phyloP scores from a whole-genome alignment of 345 rosid species.

The Linum tenue region DNA sequence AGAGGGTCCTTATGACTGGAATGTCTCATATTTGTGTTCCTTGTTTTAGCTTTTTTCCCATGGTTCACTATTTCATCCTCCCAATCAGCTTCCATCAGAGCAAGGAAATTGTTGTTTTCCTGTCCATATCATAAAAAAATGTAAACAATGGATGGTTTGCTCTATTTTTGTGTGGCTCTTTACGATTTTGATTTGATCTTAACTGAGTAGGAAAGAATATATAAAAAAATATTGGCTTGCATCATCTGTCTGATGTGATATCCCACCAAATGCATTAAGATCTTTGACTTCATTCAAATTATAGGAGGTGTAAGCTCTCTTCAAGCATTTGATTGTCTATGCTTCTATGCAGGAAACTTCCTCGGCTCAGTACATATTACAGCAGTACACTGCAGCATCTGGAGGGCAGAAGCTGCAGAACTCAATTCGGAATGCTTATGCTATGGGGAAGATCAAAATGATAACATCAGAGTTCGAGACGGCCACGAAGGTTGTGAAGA shows the following conservation, averaged over 20 bases:
- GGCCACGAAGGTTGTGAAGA: slow-evolving; percentile 60
- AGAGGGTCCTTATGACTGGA: too few relatives aligned
- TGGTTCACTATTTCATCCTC: neutral
- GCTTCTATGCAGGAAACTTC: slow-evolving; percentile 54
- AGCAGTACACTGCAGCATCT: slow-evolving; percentile 85
- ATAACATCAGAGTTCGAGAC: slow-evolving; percentile 68
- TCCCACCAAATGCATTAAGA: slow-evolving; percentile 6
- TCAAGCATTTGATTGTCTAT: neutral
- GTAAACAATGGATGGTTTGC: neutral
- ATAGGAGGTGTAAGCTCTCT: neutral
- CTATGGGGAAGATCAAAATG: slow-evolving; percentile 86
- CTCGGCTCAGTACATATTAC: slow-evolving; percentile 82
- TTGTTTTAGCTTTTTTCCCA: neutral
- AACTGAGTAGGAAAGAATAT: too few relatives aligned
- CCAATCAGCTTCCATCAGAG: neutral
- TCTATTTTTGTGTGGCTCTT: neutral
- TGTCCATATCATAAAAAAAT: neutral
- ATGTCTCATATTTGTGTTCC: neutral
- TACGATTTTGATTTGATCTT: neutral
- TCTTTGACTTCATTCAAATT: slow-evolving; percentile 2
- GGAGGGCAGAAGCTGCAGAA: slow-evolving; percentile 79
- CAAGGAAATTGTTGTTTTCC: neutral
- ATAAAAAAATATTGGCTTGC: neutral
- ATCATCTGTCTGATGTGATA: slow-evolving; percentile 1
- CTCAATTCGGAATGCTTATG: slow-evolving; percentile 69